Conservation (phyloP, 2,329 filamentous ascomycete genomes). For the Botryotinia globosa region DNA sequence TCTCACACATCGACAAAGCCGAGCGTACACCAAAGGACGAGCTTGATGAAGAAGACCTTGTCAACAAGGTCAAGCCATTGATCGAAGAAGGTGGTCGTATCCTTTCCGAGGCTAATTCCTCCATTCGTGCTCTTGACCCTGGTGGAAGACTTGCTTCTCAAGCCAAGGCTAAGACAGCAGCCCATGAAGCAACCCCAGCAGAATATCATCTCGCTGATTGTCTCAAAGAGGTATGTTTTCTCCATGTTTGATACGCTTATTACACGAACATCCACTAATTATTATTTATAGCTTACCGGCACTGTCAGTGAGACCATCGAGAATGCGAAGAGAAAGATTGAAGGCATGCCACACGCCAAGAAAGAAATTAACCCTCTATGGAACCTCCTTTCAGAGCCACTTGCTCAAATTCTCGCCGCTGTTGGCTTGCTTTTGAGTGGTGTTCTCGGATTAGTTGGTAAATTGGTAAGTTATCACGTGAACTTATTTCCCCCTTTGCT, state of each 20-base stretch:
- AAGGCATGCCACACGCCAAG: conserved; percentile 91
- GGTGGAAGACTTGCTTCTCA: conserved; percentile 82
- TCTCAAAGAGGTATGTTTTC: conserved; percentile 66
- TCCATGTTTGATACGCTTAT: not conserved
- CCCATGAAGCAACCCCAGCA: conserved; percentile 74
- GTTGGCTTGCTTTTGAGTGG: conserved; percentile 80
- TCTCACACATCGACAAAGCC: conserved; percentile 75
- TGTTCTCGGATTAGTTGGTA: conserved; percentile 80
- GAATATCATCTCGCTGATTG: conserved; percentile 81
- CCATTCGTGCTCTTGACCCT: conserved; percentile 83
- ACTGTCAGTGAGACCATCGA: conserved; percentile 82
- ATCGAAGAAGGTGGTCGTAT: conserved; percentile 84
- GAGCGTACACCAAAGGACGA: conserved; percentile 82
- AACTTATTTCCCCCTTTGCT: not conserved
- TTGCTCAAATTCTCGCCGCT: conserved; percentile 89
- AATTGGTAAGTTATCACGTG: conserved; percentile 48
- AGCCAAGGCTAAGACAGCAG: conserved; percentile 76
- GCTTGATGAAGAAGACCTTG: conserved; percentile 84
- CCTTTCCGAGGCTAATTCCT: conserved; percentile 80
- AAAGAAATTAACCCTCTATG: conserved; percentile 91
- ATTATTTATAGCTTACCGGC: conserved; percentile 59
- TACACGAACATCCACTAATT: conserved; percentile 16
- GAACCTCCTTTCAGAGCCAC: conserved; percentile 72
- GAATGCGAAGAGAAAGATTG: conserved; percentile 81
- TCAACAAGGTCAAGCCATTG: conserved; percentile 80